Evolutionary conservation across 2,329 filamentous ascomycete species (phyloP), one percentile per base, ranked within the genome.

Genomic region (Fusarium dimerum): DNA sequence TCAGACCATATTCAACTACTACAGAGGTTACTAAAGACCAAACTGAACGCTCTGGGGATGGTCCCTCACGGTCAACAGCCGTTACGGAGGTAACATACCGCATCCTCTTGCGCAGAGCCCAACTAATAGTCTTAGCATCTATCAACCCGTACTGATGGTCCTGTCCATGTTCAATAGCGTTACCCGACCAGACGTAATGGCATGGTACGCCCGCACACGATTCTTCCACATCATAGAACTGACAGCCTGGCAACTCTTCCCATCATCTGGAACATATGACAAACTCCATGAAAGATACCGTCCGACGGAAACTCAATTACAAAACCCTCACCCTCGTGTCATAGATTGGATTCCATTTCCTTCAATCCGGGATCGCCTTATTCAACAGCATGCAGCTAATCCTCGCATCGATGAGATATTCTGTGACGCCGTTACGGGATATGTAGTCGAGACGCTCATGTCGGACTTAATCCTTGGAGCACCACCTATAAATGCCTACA

Each of bases 141-240:
- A 69, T 6, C 67, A 69, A 39, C 59, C 65, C 0, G 65, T 70
- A 0, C 48, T 63, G 3, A 69, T 67, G 60, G 65, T 70, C 1
- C 49, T 71, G 1, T 62, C 68, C 17, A 63, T 71, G 55, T 71
- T 71, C 52, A 71, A 71, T 50, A 69, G 68, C 55, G 62, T 71
- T 45, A 70, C 68, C 0, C 57, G 69, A 0, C 69, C 69, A 4
- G 69, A 70, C 40, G 67, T 68, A 32, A 71, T 72, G 59, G 62
- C 66, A 1, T 69, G 66, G 66, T 71, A 72, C 6, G 80, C 75
- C 10, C 80, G 69, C 26, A 72, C 67, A 2, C 60, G 67, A 6
- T 70, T 70, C 54, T 70, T 54, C 43, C 67, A 70, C 50, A 70
- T 70, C 36, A 64, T 69, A 36, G 68, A 70, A 43, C 62, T 70